Base-by-base conservation (phyloP, 257 asterid species). In the Haberlea rhodopensis region DNA sequence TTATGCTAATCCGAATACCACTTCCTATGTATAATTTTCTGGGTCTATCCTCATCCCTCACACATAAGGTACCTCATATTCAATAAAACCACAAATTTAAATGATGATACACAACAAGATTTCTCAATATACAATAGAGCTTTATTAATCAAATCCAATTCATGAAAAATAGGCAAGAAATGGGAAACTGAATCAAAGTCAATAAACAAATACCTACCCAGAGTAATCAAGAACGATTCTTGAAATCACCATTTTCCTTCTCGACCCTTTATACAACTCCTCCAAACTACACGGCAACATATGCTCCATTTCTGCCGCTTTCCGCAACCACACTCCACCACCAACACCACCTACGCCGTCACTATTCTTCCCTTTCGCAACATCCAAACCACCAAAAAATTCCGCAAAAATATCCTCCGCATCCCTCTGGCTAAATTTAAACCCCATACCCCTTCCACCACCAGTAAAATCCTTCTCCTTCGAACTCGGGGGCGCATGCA, bases 241-340 rank as follows among this genome's bases (percentile, higher is more conserved):
- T 0, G 96, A 88, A 53, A 88, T 86, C 89, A 80, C 78, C 97
- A 90, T 90, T 82, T 90, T 94, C 86, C 95, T 80, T 64, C 66
- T 94, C 19, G 95, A 86, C 22, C 97, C 99, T 72, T 81, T 88
- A 53, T 82, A 90, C 73, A 94, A 66, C 78, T 94, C 97, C 84
- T 94, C 99, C 91, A 94, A 76, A 67, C 76, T 80, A 79, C 99
- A 94, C 19, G 89, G 73, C 86, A 94, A 52, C 75, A 81, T 76
- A 64, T 45, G 83, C 88, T 94, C 99, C 87, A 87, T 81, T 8
- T 85, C 68, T 70, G 78, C 85, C 60, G 95, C 97, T 80, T 94
- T 90, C 80, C 81, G 76, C 85, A 75, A 5, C 57, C 63, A 65
- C 32, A 74, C 80, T 31, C 78, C 81, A 7, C 66, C 71, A 2